phyloP scores from a whole-genome alignment of 2,329 filamentous ascomycete genomes.

The Dothideomycetes sp. region DNA sequence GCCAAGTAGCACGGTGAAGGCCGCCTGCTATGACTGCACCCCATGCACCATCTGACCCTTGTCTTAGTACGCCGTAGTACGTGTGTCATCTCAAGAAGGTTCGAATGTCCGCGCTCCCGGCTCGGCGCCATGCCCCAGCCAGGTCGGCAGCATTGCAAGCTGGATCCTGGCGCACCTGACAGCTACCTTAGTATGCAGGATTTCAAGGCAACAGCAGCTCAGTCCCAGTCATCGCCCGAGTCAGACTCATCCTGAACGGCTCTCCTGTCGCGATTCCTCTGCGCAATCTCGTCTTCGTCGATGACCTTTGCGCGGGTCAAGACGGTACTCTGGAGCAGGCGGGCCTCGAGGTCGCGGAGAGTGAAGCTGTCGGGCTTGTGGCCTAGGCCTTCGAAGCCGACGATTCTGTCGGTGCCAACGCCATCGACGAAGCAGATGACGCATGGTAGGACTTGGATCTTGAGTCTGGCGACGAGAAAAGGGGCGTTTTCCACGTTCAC shows the following conservation, averaged over 20 bases:
- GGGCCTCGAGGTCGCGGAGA: constrained; percentile 41
- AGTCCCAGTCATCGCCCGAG: constrained; percentile 41
- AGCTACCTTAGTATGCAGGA: no score
- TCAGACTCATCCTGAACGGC: constrained; percentile 18
- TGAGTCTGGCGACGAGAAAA: constrained; percentile 47
- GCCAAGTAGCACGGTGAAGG: no score
- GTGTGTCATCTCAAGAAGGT: no score
- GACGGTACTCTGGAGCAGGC: constrained; percentile 40
- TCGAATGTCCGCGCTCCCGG: no score
- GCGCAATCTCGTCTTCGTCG: constrained; percentile 28
- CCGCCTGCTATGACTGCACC: no score
- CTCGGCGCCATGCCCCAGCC: no score
- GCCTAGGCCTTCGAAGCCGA: constrained; percentile 49
- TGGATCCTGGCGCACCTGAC: no score
- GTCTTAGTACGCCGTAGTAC: no score
- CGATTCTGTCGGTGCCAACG: constrained; percentile 42
- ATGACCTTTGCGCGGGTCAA: constrained; percentile 41
- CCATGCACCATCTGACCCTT: no score
- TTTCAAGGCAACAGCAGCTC: no score
- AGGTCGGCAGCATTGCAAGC: no score
- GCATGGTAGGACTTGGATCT: constrained; percentile 47
- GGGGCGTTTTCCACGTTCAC: constrained; percentile 51
- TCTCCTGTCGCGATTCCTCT: constrained; percentile 22
- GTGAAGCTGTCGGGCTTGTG: constrained; percentile 43
- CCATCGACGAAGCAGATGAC: constrained; percentile 48